Conservation (phyloP, 768 basidiomycete genomes). For the Russula foetens region DNA sequence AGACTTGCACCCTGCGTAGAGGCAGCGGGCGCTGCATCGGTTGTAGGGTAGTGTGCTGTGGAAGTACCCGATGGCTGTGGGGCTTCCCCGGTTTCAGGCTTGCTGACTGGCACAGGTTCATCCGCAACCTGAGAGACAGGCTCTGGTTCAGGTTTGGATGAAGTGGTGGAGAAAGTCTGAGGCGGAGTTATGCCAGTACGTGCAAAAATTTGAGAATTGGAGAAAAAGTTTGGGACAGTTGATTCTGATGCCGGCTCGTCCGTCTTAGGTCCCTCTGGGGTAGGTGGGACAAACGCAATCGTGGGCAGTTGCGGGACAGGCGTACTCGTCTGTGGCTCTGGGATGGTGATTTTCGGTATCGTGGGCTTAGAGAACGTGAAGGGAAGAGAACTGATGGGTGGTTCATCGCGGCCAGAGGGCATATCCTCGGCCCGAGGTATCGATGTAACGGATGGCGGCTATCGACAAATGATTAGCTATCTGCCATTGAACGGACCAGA, state of each 20-base stretch:
- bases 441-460: conserved; percentile 10
- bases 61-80: neutral
- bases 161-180: conserved; percentile 19
- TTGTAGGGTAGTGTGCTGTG: neutral
- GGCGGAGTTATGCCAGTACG: conserved; percentile 17
- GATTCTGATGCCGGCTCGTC: conserved; percentile 15
- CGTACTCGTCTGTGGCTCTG: conserved; percentile 16
- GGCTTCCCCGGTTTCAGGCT: neutral
- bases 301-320: conserved; percentile 18
- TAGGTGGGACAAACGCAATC: conserved; percentile 26
- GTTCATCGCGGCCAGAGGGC: conserved; percentile 42
- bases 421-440: conserved; percentile 37
- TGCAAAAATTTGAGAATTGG: conserved; percentile 39
- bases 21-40: neutral
- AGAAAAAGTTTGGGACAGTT: conserved; percentile 58
- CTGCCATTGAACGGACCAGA: neutral
- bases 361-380: conserved; percentile 19
- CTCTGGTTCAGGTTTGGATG: neutral
- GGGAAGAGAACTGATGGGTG: conserved; percentile 19
- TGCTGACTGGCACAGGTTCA: neutral
- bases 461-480: conserved; percentile 11
- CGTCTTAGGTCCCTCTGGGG: conserved; percentile 20
- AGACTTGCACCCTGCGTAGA: neutral
- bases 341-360: conserved; percentile 20
- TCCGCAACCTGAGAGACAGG: neutral